Base-by-base conservation (phyloP, 2,329 filamentous ascomycete genomes). In the Aspergillus sp. region DNA sequence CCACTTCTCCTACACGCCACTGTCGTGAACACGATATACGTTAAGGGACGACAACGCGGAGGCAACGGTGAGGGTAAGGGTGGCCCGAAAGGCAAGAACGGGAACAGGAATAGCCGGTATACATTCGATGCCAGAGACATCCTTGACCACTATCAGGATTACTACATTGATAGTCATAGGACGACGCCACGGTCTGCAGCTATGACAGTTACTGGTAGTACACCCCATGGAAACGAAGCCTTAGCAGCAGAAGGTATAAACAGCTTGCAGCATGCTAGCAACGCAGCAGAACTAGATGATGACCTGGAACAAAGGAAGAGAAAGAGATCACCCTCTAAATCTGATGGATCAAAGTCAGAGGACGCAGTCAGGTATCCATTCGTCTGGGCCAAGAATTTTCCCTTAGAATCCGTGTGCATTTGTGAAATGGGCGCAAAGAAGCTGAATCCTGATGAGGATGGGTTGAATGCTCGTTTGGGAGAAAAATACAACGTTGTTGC, bases 391-490 rank as follows among this genome's bases (percentile, higher is more conserved):
- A 73, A 81, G 46, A 70, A 81, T 44, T 72, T 91, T 20, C 71
- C 73, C 13, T 63, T 95, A n/a, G 81, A 88, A 48, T 79, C 74
- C 49, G 69, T 96, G 37, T 83, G 84, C 43, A 83, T 96, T 33
- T 96, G 89, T 63, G 83, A 81, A 62, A 95, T 96, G 90, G 89
- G 90, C 0, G 89, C 89, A 7, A 86, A 83, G 74, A 82, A 79
- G 57, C 71, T 81, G 23, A 71, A 78, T 6, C 70, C 77, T 32
- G 69, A 69, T 1, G 61, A 59, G 17, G 58, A 60, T 17, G 59
- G 63, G 17, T 73, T 76, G 2, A 61, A 60, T 52, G 78, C 70
- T 12, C 64, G 75, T 1, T 57, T 80, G 32, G 73, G 71, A 15
- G 74, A 81, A 62, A 66, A 71, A 57, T 83, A 83, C 59, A 70